Evolutionary conservation across 345 rosid species (phyloP).

Genomic region (Eutrema heterophyllum): DNA sequence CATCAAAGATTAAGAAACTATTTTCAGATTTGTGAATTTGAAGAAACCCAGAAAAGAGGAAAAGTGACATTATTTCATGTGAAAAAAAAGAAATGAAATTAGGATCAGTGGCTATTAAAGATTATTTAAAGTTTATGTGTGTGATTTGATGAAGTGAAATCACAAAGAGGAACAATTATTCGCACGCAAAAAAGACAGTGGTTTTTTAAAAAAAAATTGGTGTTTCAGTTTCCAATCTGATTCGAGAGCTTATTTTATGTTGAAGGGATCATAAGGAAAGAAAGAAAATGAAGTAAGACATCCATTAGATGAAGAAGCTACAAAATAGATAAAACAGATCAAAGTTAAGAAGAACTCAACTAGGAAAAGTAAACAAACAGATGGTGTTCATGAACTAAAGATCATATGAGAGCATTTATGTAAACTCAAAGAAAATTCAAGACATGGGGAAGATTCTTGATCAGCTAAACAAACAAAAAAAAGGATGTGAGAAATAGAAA

Average conservation of each 20-base stretch:
- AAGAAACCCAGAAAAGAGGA: neutral
- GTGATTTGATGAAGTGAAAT: slow-evolving; percentile 11
- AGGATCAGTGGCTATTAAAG: neutral
- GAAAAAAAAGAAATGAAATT: neutral
- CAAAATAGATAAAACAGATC: neutral
- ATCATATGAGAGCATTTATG: neutral
- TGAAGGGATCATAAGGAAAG: neutral
- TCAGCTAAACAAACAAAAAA: neutral
- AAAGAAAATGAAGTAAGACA: slow-evolving; percentile 6
- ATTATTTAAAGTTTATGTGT: neutral
- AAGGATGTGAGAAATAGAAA: neutral
- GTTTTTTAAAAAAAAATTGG: too few relatives aligned
- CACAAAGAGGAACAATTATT: slow-evolving; percentile 18
- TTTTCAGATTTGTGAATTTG: neutral
- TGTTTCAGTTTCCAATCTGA: slow-evolving; percentile 18
- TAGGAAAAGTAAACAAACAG: neutral
- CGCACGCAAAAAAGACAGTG: slow-evolving; percentile 15
- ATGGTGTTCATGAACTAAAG: slow-evolving; percentile 1
- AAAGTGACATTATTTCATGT: slow-evolving; percentile 54
- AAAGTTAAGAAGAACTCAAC: neutral
- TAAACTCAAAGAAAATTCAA: neutral
- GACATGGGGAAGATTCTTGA: slow-evolving; percentile 1
- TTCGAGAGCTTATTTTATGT: slow-evolving; percentile 32
- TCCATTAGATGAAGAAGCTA: slow-evolving; percentile 3
- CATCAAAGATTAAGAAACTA: neutral